Evolutionary conservation across 2,329 filamentous ascomycete species (phyloP), one percentile per base, ranked within the genome.

Genomic region (Paradendryphiella salina): DNA sequence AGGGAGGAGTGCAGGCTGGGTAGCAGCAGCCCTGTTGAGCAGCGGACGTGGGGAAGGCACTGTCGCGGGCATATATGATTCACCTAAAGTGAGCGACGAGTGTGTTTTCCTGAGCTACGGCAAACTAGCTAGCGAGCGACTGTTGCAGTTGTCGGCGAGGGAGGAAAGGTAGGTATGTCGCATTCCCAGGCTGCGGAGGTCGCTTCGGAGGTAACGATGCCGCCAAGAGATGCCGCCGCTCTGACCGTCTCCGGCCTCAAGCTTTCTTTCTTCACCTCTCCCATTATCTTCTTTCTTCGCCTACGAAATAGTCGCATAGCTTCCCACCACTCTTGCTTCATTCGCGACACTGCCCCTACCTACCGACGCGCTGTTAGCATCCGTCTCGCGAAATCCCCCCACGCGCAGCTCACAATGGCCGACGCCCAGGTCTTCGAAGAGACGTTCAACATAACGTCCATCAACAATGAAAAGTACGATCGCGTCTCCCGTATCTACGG

Each of bases 381-480:
- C n/a, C n/a, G n/a, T n/a, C n/a, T n/a, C n/a, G n/a, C 15, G 33
- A 26, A 33, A 31, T 14, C 15, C 21, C n/a, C 43, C 18, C 40
- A 26, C 41, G 29, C 42, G 20, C 17, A 9, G 29, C 20, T 17
- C 62, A 80, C 77, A 61, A 85, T 90, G 75, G 87, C 88, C 63
- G 93, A 97, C 78, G 87, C 92, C 51, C 87, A 94, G 68, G 89
- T 97, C 75, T 96, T 95, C 77, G 91, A 96, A 77, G 91, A 96
- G 71, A 87, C 84, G 67, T 96, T 97, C 82, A 88, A 83, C 55
- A 82, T 97, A 66, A 93, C 85, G 62, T 77, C 83, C 47, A 79
- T 90, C 73, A 89, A 96, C 78, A 82, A 86, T 68, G 83, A 86
- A 68, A 96, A 96, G 77, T 99, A 99, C 77, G 94, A 97, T 78